Evolutionary conservation across 208 protist genomes (phyloP).

Genomic region (Leptomonas seymouri): DNA sequence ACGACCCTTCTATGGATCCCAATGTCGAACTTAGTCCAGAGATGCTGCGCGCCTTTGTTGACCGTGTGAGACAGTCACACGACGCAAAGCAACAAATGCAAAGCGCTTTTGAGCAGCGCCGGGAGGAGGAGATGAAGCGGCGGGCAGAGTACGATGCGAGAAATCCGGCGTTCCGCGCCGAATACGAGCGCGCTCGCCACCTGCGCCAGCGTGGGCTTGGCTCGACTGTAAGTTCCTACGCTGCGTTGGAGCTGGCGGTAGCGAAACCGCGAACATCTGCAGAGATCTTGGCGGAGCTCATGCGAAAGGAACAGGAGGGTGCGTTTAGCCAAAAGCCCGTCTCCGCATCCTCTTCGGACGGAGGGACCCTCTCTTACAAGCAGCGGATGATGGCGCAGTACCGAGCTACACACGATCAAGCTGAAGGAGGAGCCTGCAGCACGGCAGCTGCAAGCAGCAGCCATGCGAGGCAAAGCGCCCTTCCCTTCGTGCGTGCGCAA

Average conservation of each 20-base stretch:
- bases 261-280: slow-evolving; percentile 49
- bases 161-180: slow-evolving; percentile 67
- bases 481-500: slow-evolving; percentile 52
- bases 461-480: slow-evolving; percentile 13
- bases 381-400: slow-evolving; percentile 57
- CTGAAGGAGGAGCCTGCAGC: slow-evolving; percentile 6
- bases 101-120: slow-evolving; percentile 68
- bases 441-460: too few relatives aligned
- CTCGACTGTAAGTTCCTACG: slow-evolving; percentile 18
- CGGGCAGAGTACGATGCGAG: slow-evolving; percentile 79
- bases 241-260: not conserved
- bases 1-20: slow-evolving; percentile 86
- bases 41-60: slow-evolving; percentile 80
- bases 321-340: slow-evolving; percentile 29
- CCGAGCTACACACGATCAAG: slow-evolving; percentile 32
- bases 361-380: slow-evolving; percentile 19
- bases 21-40: slow-evolving; percentile 77
- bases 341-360: not conserved
- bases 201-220: slow-evolving; percentile 30
- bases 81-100: slow-evolving; percentile 39
- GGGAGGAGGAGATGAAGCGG: slow-evolving; percentile 85
- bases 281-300: slow-evolving; percentile 53
- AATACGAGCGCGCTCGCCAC: slow-evolving; percentile 67
- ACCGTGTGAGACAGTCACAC: slow-evolving; percentile 58
- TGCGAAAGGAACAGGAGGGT: slow-evolving; percentile 47